Conservation (phyloP, 768 basidiomycete genomes). For the Lentinula raphanica region DNA sequence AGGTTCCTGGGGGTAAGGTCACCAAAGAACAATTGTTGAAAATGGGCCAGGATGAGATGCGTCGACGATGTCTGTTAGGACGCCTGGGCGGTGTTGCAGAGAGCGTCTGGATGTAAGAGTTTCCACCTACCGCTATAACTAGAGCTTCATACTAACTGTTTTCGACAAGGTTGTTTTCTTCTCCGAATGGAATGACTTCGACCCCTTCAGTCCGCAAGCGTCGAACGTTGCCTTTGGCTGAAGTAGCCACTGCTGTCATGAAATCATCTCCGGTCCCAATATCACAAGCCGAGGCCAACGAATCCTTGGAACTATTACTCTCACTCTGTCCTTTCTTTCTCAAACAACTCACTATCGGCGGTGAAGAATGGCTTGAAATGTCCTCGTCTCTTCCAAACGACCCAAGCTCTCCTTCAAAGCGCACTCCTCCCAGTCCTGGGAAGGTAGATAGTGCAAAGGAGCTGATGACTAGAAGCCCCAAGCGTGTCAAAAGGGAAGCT, state of each 20-base stretch:
- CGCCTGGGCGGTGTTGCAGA: slow-evolving; percentile 79
- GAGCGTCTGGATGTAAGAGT: slow-evolving; percentile 79
- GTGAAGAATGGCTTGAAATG: slow-evolving; percentile 59
- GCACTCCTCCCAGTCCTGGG: slow-evolving; percentile 46
- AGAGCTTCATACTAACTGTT: slow-evolving; percentile 2
- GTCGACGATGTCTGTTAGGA: slow-evolving; percentile 70
- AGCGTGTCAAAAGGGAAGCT: slow-evolving; percentile 60
- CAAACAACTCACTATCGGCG: slow-evolving; percentile 52
- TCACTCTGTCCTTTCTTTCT: slow-evolving; percentile 80
- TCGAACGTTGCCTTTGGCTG: slow-evolving; percentile 59
- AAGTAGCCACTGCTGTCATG: slow-evolving; percentile 63
- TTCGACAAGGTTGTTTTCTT: slow-evolving; percentile 63
- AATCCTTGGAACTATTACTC: slow-evolving; percentile 63
- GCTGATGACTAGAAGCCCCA: slow-evolving; percentile 65
- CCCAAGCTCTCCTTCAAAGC: slow-evolving; percentile 25
- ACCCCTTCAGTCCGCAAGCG: slow-evolving; percentile 63
- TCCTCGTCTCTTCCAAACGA: slow-evolving; percentile 35
- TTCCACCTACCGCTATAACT: slow-evolving; percentile 5
- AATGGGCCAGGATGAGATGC: slow-evolving; percentile 73
- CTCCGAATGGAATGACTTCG: slow-evolving; percentile 44
- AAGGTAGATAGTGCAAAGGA: slow-evolving; percentile 58
- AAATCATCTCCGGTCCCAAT: slow-evolving; percentile 82
- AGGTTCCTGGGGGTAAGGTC: slow-evolving; percentile 39
- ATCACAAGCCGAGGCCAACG: slow-evolving; percentile 70
- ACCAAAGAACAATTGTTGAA: slow-evolving; percentile 65